These are phyloP conservation scores for Parachaetomium inaequale DNA, from an alignment of 495 filamentous ascomycete species.

Conservation along the genomic window DNA sequence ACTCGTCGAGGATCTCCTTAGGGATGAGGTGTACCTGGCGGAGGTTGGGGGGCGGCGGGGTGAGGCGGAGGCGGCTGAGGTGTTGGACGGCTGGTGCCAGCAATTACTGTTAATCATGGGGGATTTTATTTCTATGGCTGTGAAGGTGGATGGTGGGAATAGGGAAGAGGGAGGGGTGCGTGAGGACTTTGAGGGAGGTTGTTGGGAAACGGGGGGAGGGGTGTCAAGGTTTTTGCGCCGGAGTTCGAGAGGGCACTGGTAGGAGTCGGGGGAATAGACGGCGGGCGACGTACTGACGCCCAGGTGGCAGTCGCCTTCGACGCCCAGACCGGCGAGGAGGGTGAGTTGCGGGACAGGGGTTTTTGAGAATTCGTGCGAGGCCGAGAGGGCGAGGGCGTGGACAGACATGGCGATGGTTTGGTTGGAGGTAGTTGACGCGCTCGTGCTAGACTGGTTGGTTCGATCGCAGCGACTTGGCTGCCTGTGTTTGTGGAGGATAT, in stretches of 20 bases:
- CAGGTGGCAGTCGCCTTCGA: conserved; percentile 19
- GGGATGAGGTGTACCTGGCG: conserved; percentile 20
- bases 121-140: too few relatives aligned
- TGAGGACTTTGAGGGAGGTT: too few relatives aligned
- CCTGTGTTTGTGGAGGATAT: too few relatives aligned
- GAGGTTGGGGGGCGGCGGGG: conserved; percentile 16
- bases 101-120: too few relatives aligned
- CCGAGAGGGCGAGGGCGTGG: conserved; percentile 4
- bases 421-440: neutral
- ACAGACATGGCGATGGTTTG: neutral
- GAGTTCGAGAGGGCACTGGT: neutral
- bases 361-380: conserved; percentile 17
- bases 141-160: too few relatives aligned
- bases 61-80: conserved; percentile 13
- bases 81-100: conserved; percentile 16
- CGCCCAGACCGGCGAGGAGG: conserved; percentile 14
- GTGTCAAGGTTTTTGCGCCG: too few relatives aligned
- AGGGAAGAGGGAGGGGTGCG: too few relatives aligned
- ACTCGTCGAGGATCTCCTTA: conserved; percentile 10
- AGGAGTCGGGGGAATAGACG: neutral
- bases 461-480: neutral
- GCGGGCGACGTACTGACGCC: conserved; percentile 1
- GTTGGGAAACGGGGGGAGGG: too few relatives aligned
- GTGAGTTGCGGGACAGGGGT: conserved; percentile 1
- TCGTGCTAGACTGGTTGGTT: neutral